These are phyloP conservation scores for Penicillium sp. DNA, from an alignment of 2,329 filamentous ascomycete genomes.

Conservation along the genomic window DNA sequence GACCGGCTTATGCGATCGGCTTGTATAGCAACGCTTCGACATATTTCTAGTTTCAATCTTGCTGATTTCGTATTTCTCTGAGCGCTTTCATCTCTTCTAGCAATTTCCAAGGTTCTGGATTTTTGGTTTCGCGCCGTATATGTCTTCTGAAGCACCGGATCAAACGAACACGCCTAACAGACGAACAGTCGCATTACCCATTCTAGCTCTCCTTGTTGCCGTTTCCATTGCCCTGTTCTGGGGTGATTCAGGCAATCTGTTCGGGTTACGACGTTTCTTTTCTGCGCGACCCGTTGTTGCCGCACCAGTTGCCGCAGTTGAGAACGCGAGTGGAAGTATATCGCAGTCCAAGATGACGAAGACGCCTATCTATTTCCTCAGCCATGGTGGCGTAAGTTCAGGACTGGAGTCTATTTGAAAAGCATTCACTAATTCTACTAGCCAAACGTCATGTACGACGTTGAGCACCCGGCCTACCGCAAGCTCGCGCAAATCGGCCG, in stretches of 20 bases:
- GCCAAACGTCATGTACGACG: constrained; percentile 70
- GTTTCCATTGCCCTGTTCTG: constrained; percentile 20
- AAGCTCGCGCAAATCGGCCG: constrained; percentile 66
- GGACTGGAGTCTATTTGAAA: background rate
- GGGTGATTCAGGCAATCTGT: constrained; percentile 31
- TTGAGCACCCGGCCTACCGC: constrained; percentile 66
- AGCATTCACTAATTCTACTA: constrained; percentile 12
- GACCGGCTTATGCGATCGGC: constrained; percentile 20
- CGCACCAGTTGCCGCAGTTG: background rate
- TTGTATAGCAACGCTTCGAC: constrained; percentile 5
- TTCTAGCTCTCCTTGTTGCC: constrained; percentile 23
- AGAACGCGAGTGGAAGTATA: background rate
- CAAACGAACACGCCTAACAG: background rate
- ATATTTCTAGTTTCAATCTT: background rate
- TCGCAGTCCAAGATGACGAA: constrained; percentile 30
- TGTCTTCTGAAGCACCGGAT: constrained; percentile 23
- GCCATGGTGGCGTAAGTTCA: constrained; percentile 49
- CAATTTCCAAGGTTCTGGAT: too few relatives aligned
- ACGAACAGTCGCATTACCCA: constrained; percentile 16
- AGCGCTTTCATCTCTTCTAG: background rate
- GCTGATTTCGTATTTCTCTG: background rate
- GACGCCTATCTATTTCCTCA: constrained; percentile 57
- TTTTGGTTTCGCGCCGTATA: constrained; percentile 11
- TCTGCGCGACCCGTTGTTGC: background rate
- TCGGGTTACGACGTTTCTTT: constrained; percentile 27